These are phyloP conservation scores for Trametes pubescens DNA, from an alignment of 1,284 basidiomycete species.

Conservation along the genomic window DNA sequence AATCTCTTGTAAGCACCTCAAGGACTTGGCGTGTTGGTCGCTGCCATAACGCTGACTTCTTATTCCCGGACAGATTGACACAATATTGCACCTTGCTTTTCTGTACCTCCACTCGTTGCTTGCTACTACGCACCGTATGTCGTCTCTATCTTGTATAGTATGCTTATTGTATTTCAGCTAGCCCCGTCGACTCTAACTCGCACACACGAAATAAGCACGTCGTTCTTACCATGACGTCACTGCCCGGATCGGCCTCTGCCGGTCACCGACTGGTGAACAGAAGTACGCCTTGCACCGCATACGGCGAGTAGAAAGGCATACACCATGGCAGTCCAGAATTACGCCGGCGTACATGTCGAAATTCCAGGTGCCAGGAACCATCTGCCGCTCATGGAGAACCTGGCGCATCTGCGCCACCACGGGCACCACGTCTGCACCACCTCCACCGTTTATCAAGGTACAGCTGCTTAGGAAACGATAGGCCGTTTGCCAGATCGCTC, in stretches of 20 bases:
- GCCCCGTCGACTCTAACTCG: background rate
- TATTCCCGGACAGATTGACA: background rate
- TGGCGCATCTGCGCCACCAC: background rate
- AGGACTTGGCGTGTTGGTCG: background rate
- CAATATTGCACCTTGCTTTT: background rate
- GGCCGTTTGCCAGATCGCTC: too few relatives aligned
- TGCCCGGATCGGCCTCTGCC: background rate
- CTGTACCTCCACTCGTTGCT: background rate
- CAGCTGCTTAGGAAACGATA: too few relatives aligned
- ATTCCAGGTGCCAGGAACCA: background rate
- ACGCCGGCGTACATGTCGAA: background rate
- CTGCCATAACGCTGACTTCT: background rate
- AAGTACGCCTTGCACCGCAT: background rate
- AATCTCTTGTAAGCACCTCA: background rate
- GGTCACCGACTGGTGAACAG: background rate
- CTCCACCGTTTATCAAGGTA: conserved; percentile 1
- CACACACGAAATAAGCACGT: background rate
- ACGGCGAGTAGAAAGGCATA: background rate
- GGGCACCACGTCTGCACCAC: background rate
- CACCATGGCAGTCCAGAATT: background rate
- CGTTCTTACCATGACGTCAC: background rate
- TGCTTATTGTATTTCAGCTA: conserved; percentile 11
- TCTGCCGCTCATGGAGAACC: background rate
- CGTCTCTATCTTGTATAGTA: background rate
- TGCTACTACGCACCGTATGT: conserved; percentile 1